Evolutionary conservation across 106 monocot genomes (phyloP).

Genomic region (Acorus calamus): DNA sequence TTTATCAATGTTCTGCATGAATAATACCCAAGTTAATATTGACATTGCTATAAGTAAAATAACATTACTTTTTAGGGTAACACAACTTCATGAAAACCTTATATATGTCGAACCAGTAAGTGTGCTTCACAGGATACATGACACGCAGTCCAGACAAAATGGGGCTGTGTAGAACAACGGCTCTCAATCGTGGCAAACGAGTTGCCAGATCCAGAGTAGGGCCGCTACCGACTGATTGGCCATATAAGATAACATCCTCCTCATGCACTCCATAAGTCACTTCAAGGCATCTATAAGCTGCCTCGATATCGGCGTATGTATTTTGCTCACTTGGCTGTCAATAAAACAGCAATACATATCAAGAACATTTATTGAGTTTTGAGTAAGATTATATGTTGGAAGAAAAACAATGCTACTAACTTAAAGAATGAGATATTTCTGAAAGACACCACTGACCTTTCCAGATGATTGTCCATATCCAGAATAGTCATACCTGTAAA

Average conservation of each 20-base stretch:
- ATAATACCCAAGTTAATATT: neutral
- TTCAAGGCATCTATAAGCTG: constrained; percentile 67
- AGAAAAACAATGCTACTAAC: neutral
- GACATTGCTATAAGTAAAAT: neutral
- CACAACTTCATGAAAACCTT: constrained; percentile 35
- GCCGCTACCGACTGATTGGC: constrained; percentile 92
- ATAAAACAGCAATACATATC: neutral
- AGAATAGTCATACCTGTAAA: constrained; percentile 92
- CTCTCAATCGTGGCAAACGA: constrained; percentile 49
- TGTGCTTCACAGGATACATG: constrained; percentile 81
- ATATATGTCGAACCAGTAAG: constrained; percentile 96
- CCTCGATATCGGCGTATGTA: constrained; percentile 92
- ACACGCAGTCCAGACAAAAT: constrained; percentile 87
- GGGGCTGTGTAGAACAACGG: constrained; percentile 77
- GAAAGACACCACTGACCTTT: constrained; percentile 38
- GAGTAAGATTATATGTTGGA: neutral
- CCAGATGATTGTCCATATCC: constrained; percentile 93
- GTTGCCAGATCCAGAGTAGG: constrained; percentile 80
- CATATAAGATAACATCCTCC: constrained; percentile 83
- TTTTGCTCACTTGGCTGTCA: constrained; percentile 79
- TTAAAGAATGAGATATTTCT: no score
- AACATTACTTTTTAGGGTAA: neutral
- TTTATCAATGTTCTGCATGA: constrained; percentile 90
- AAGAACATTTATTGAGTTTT: neutral
- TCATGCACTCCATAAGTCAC: constrained; percentile 42